These are phyloP conservation scores for Dictyostelium purpureum DNA, from an alignment of 78 protist genomes.

Conservation along the genomic window DNA sequence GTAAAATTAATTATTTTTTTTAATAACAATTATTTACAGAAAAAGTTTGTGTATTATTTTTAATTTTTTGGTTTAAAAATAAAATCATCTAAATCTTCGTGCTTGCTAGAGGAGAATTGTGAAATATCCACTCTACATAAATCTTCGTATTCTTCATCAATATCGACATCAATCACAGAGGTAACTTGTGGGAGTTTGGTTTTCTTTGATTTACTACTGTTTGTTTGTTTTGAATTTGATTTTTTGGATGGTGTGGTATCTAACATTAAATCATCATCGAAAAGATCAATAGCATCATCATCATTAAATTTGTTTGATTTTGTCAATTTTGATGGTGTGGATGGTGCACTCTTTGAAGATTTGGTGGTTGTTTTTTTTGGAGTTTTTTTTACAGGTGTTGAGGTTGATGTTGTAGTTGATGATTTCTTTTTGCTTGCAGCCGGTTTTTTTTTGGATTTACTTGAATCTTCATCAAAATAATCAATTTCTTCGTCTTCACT, in stretches of 20 bases:
- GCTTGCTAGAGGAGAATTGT: not conserved
- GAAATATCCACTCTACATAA: not conserved
- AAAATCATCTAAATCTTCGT: conserved; percentile 9
- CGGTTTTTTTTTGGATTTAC: not conserved
- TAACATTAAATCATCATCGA: not conserved
- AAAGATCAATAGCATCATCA: not conserved
- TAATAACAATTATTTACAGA: too few species aligned
- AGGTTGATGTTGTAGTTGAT: not conserved
- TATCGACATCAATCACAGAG: conserved; percentile 22
- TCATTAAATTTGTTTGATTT: not conserved
- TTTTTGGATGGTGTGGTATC: too few species aligned
- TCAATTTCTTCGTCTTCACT: not conserved
- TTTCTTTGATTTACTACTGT: not conserved
- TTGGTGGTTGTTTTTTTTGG: not conserved
- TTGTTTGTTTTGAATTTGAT: not conserved
- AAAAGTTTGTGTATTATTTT: too few species aligned
- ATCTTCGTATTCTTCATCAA: conserved; percentile 70
- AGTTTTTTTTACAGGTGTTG: not conserved
- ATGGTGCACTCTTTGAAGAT: not conserved
- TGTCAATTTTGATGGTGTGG: not conserved
- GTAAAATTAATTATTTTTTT: too few species aligned
- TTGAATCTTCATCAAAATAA: not conserved
- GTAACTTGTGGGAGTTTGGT: not conserved
- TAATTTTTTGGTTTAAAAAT: conserved; percentile 12
- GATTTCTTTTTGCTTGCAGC: not conserved